These are phyloP conservation scores for Scheffersomyces coipomensis DNA, from an alignment of 805 yeast species.

Conservation along the genomic window DNA sequence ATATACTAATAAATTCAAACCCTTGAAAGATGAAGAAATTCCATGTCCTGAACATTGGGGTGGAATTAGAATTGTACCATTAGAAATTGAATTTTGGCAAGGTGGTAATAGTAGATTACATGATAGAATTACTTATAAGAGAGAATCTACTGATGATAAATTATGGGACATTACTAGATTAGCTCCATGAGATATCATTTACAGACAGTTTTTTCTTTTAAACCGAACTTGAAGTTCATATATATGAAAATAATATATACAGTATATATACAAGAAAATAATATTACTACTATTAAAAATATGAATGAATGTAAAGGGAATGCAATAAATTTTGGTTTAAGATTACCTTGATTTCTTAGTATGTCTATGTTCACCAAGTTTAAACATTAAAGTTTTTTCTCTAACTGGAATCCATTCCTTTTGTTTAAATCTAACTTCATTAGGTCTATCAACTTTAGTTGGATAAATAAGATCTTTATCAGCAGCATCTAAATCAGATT, in stretches of 20 bases:
- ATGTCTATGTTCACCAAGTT: slow-evolving; percentile 19
- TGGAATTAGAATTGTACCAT: slow-evolving; percentile 82
- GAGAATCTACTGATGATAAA: slow-evolving; percentile 45
- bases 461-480: slow-evolving; percentile 74
- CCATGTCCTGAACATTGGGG: slow-evolving; percentile 98
- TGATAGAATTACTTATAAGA: slow-evolving; percentile 75
- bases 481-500: slow-evolving; percentile 47
- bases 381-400: slow-evolving; percentile 40
- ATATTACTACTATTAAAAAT: too few species aligned
- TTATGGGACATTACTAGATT: slow-evolving; percentile 68
- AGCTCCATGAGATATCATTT: slow-evolving; percentile 58
- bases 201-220: slow-evolving; percentile 1
- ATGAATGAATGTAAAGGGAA: too few species aligned
- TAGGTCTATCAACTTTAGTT: slow-evolving; percentile 51
- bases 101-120: slow-evolving; percentile 89
- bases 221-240: not conserved
- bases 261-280: slow-evolving; percentile 4
- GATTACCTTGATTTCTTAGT: too few species aligned
- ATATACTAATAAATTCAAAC: slow-evolving; percentile 58
- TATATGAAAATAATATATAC: not conserved
- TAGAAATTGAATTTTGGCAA: slow-evolving; percentile 96
- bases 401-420: slow-evolving; percentile 46
- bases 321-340: too few species aligned
- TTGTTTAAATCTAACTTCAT: slow-evolving; percentile 27
- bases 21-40: slow-evolving; percentile 54